Evolutionary conservation across 1,284 basidiomycete species (phyloP), one percentile per base, ranked within the genome.

Genomic region (Bjerkandera adusta): DNA sequence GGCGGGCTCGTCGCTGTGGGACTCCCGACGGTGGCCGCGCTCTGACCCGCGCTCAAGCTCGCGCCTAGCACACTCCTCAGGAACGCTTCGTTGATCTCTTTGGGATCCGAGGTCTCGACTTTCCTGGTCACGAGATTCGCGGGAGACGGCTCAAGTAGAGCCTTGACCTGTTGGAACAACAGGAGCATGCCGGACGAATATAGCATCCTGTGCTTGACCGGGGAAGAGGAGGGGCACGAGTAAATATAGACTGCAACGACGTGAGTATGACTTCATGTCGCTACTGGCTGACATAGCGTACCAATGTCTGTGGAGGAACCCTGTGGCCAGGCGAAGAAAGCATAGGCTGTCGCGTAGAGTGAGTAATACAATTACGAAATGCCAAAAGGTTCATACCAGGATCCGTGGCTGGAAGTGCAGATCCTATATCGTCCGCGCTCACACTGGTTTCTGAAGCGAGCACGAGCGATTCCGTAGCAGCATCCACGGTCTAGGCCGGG

Each of bases 161-260:
- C 67, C 56, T 82, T 79, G 32, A 78, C 80, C 22, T 75, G 67
- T 45, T 75, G 70, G 56, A 79, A 83, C 12, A 86, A 72, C 16
- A 76, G 65, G 7, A 73, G 58, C 4, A 80, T 77, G 11, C 81
- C 83, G 1, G 85, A 85, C 0, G 90, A 89, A 66, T 93, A 95
- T 30, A 95, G 62, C 89, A 96, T 92, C 43, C 92, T 80, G 54
- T 83, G 75, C 61, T 89, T 90, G 65, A 95, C 76, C 1, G 89
- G 85, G 1, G 87, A 91, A 10, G 68, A 63, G 1, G 83, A 76
- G 0, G 92, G 92, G 63, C 92, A 95, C 27, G 86, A 87, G 67
- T 96, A 96, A 50, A 95, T 87, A 65, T 92, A 92, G 32, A 89
- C 84, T 90, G 52, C 2, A 44, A 8, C 37, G n/a, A n/a, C n/a